phyloP scores from a whole-genome alignment of 78 protist genomes.

The Cyanophora paradoxa region DNA sequence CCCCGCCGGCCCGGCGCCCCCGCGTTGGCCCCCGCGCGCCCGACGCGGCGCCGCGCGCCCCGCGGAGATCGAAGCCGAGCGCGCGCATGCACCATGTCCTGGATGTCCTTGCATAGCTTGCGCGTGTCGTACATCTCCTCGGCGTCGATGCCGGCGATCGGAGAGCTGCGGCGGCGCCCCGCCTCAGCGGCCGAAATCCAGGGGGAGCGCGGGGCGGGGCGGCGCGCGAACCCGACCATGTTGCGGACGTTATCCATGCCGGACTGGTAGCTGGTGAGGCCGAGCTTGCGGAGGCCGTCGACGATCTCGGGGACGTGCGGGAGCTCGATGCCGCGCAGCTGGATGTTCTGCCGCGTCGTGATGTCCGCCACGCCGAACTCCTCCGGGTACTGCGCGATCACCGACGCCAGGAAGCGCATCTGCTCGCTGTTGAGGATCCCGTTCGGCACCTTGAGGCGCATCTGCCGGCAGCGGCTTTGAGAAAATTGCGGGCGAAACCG shows the following conservation, averaged over 20 bases:
- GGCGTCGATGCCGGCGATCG: conserved; percentile 27
- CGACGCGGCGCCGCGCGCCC: too few species aligned
- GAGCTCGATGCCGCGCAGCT: conserved; percentile 22
- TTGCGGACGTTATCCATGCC: conserved; percentile 24
- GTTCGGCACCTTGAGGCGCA: conserved; percentile 25
- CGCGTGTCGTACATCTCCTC: conserved; percentile 33
- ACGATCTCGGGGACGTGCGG: not conserved
- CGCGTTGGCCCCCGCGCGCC: too few species aligned
- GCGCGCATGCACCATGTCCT: too few species aligned
- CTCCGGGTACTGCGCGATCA: not conserved
- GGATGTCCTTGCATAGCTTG: not conserved
- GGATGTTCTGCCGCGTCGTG: conserved; percentile 44
- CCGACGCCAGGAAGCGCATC: conserved; percentile 4
- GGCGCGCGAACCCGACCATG: conserved; percentile 2
- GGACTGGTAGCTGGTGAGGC: not conserved
- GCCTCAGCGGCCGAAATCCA: not conserved
- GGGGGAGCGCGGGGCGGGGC: not conserved
- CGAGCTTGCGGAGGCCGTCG: not conserved
- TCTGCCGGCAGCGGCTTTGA: not conserved
- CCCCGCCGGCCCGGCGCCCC: too few species aligned
- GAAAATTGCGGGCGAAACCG: not conserved
- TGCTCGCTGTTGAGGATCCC: conserved; percentile 6
- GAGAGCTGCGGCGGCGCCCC: not conserved
- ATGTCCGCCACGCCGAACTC: conserved; percentile 22
- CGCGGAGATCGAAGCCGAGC: too few species aligned